Evolutionary conservation across 202 grass and related monocot species (phyloP).

Genomic region (Setaria italica): DNA sequence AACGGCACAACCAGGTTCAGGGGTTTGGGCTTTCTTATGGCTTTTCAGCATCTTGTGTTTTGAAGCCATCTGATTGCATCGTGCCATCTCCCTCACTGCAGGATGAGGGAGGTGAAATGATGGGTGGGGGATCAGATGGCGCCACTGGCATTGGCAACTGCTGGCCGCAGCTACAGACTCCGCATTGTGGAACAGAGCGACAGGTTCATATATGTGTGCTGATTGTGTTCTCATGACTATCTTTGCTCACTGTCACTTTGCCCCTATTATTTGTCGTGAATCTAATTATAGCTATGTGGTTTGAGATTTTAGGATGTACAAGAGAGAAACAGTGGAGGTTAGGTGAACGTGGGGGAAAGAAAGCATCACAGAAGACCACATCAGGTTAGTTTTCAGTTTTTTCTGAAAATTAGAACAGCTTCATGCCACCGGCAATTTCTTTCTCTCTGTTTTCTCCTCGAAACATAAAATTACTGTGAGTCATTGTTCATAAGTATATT

Average conservation of each 20-base stretch:
- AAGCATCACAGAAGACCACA: constrained; percentile 58
- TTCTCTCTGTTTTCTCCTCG: background rate
- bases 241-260: background rate
- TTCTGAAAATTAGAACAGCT: background rate
- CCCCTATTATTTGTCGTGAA: background rate
- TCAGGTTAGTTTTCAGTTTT: constrained; percentile 48
- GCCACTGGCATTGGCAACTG: background rate
- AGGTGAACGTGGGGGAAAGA: constrained; percentile 49
- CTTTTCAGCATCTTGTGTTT: background rate
- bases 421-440: background rate
- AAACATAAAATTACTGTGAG: background rate
- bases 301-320: constrained; percentile 33
- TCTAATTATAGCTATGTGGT: background rate
- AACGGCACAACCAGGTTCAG: background rate
- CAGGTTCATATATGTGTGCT: constrained; percentile 35
- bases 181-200: constrained; percentile 1
- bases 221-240: background rate
- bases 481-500: constrained; percentile 2
- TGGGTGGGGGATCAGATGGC: background rate
- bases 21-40: background rate
- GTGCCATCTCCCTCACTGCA: background rate
- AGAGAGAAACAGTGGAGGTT: constrained; percentile 37
- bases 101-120: constrained; percentile 18
- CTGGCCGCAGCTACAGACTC: constrained; percentile 10
- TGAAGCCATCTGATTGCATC: background rate